A percentile compares a stretch with the other conserved stretches of the same genome.
Evolutionary conservation across 2,329 filamentous ascomycete species (phyloP).

Genomic region (Monascus ruber): DNA sequence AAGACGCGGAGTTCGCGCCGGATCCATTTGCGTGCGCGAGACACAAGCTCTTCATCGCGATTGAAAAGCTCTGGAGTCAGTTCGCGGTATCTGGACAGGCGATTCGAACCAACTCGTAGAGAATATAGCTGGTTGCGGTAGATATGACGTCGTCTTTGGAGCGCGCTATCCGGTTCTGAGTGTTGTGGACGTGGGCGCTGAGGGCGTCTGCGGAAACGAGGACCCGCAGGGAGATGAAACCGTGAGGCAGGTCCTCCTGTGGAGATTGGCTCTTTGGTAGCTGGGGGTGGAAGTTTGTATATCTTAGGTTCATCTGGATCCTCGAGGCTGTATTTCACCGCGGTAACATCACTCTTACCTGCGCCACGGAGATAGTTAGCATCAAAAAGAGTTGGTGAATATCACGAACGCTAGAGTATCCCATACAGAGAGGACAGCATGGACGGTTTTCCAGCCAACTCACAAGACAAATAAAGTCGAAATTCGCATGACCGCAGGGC

Average conservation of each 20-base stretch:
- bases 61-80: constrained; percentile 58
- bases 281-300: constrained; percentile 40
- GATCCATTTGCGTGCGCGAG: constrained; percentile 69
- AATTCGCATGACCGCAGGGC: constrained; percentile 69
- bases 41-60: constrained; percentile 54
- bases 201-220: constrained; percentile 9
- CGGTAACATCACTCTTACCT: constrained; percentile 43
- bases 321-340: constrained; percentile 56
- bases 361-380: constrained; percentile 1
- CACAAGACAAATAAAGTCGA: constrained; percentile 74
- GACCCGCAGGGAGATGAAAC: constrained; percentile 4
- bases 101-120: constrained; percentile 71
- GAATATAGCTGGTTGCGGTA: constrained; percentile 65
- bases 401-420: constrained; percentile 2
- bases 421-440: constrained; percentile 70
- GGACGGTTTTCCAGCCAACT: constrained; percentile 67
- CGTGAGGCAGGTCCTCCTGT: constrained; percentile 1
- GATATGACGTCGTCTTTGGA: constrained; percentile 56
- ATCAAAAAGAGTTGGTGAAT: not conserved
- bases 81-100: constrained; percentile 62
- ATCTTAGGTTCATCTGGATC: constrained; percentile 43
- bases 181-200: constrained; percentile 11
- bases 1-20: constrained; percentile 78
- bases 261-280: constrained; percentile 6
- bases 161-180: constrained; percentile 29